A percentile compares a stretch with the other conserved stretches of the same genome.
These are phyloP conservation scores for Russula earlei DNA, from an alignment of 768 basidiomycete species.

Conservation along the genomic window DNA sequence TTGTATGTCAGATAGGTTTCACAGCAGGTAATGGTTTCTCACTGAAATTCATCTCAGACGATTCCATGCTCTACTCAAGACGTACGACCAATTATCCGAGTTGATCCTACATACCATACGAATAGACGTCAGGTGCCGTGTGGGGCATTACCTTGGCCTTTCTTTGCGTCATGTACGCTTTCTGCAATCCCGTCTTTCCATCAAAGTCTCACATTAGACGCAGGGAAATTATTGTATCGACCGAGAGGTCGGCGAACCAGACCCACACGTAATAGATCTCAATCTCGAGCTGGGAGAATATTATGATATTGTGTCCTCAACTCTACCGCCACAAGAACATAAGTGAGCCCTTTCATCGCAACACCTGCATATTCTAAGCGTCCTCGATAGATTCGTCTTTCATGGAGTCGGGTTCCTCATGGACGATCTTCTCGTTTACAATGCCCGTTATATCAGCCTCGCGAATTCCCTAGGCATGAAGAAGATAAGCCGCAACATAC, in stretches of 20 bases:
- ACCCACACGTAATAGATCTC: constrained; percentile 79
- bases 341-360: constrained; percentile 37
- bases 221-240: constrained; percentile 82
- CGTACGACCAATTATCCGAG: constrained; percentile 82
- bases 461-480: constrained; percentile 71
- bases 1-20: constrained; percentile 59
- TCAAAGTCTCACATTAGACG: not conserved
- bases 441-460: constrained; percentile 58
- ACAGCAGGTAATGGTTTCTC: constrained; percentile 55
- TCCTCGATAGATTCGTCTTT: constrained; percentile 64
- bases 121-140: constrained; percentile 78
- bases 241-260: constrained; percentile 82
- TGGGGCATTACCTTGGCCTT: constrained; percentile 55
- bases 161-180: constrained; percentile 49
- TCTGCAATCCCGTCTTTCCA: too few species aligned
- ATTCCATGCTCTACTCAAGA: constrained; percentile 83
- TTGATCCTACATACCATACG: constrained; percentile 82
- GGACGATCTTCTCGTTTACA: constrained; percentile 71
- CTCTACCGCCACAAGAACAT: constrained; percentile 55
- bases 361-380: constrained; percentile 13
- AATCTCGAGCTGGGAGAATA: constrained; percentile 70
- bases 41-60: constrained; percentile 47
- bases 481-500: constrained; percentile 82
- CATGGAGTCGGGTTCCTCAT: constrained; percentile 77
- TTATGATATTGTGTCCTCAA: constrained; percentile 57